Conservation (phyloP, 805 yeast species). For the Saccharomycopsis fodiens region DNA sequence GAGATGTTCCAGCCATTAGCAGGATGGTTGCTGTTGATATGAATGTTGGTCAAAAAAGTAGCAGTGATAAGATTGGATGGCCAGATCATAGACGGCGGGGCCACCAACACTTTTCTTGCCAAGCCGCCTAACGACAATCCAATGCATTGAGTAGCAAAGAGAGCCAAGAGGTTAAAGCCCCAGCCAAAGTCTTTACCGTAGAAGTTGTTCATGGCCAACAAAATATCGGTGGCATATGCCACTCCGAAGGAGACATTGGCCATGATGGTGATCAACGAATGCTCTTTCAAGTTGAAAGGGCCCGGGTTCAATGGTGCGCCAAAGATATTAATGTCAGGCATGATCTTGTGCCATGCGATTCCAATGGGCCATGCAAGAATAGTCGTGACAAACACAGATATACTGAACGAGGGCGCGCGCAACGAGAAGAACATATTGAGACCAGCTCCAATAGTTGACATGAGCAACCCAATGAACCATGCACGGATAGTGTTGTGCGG, state of each 20-base stretch:
- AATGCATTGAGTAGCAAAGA: constrained; percentile 50
- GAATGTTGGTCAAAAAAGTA: constrained; percentile 49
- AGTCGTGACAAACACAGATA: constrained; percentile 46
- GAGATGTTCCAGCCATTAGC: constrained; percentile 59
- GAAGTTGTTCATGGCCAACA: constrained; percentile 43
- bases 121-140: constrained; percentile 67
- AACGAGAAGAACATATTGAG: constrained; percentile 49
- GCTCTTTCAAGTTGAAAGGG: constrained; percentile 59
- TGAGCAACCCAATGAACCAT: constrained; percentile 43
- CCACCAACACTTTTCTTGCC: constrained; percentile 48
- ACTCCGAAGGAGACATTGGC: constrained; percentile 39
- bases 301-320: constrained; percentile 46
- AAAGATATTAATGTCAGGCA: constrained; percentile 27
- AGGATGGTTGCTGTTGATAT: constrained; percentile 37
- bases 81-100: constrained; percentile 65
- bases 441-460: constrained; percentile 48
- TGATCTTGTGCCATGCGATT: constrained; percentile 28
- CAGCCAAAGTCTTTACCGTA: constrained; percentile 38
- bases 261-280: constrained; percentile 48
- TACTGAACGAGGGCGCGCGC: constrained; percentile 42
- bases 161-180: constrained; percentile 49
- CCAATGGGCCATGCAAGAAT: constrained; percentile 50
- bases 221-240: constrained; percentile 52
- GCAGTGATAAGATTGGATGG: constrained; percentile 56
- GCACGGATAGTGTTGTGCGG: constrained; percentile 48